Evolutionary conservation across 345 rosid genomes (phyloP).

Genomic region (Lepidium africanum): DNA sequence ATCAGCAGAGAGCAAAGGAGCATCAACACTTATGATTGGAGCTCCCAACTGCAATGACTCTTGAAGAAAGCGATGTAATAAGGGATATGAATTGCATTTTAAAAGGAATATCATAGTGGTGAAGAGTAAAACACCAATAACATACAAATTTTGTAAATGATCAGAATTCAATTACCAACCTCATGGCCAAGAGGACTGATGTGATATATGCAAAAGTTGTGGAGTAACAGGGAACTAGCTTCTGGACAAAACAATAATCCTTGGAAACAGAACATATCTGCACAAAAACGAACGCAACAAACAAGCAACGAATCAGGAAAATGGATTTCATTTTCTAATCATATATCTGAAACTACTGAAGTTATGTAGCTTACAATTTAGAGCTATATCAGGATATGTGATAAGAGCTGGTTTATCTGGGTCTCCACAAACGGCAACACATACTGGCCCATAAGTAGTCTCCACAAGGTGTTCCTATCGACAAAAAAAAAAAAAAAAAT

Average conservation of each 20-base stretch:
- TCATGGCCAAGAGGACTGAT: conserved; percentile 96
- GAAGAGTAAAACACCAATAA: not conserved
- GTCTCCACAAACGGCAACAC: conserved; percentile 86
- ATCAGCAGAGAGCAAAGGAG: conserved; percentile 69
- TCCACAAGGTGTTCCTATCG: conserved; percentile 64
- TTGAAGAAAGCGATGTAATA: conserved; percentile 50
- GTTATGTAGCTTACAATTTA: conserved; percentile 54
- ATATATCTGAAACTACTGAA: not conserved
- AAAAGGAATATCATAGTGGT: not conserved
- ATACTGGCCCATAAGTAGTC: conserved; percentile 57
- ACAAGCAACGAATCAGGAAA: not conserved
- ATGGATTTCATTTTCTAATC: not conserved
- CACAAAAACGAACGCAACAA: conserved; percentile 1
- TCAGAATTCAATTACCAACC: conserved; percentile 48
- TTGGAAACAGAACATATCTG: conserved; percentile 90
- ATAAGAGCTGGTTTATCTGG: conserved; percentile 92
- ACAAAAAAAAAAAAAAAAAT: not conserved
- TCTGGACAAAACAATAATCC: conserved; percentile 85
- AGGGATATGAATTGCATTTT: conserved; percentile 36
- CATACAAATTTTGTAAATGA: not conserved
- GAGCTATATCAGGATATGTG: conserved; percentile 89
- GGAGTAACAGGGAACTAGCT: conserved; percentile 81
- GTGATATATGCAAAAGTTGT: conserved; percentile 95
- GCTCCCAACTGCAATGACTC: conserved; percentile 96
- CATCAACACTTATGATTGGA: conserved; percentile 44